Evolutionary conservation across 2,329 filamentous ascomycete species (phyloP).

Genomic region (Bimuria novae-zelandiae): DNA sequence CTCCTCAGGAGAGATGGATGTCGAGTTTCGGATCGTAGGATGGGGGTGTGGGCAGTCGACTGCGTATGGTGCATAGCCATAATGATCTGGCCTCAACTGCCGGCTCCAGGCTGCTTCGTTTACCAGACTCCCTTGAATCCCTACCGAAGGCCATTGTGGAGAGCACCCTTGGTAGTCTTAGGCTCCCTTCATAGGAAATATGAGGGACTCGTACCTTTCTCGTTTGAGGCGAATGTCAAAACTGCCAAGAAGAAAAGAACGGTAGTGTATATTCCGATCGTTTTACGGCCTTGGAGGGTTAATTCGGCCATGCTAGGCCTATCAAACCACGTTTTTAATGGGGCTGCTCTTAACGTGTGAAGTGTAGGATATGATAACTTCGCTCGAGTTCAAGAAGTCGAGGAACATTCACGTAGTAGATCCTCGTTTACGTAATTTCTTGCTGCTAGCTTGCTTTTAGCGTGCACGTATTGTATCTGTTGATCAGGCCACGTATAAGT

Average conservation of each 20-base stretch:
- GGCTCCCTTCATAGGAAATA: background rate
- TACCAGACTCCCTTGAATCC: background rate
- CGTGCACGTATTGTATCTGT: too few relatives aligned
- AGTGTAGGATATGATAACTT: too few relatives aligned
- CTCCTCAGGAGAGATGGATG: conserved; percentile 67
- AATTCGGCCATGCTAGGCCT: background rate
- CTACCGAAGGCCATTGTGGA: background rate
- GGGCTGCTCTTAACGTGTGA: background rate
- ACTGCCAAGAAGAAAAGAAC: background rate
- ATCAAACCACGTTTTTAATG: background rate
- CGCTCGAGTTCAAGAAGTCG: too few relatives aligned
- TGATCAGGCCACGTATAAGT: too few relatives aligned
- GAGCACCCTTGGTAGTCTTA: background rate
- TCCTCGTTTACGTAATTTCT: too few relatives aligned
- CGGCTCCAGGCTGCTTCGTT: background rate
- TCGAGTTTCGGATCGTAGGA: conserved; percentile 71
- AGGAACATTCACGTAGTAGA: too few relatives aligned
- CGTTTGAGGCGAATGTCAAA: background rate
- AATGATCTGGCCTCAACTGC: conserved; percentile 37
- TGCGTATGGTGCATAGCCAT: conserved; percentile 69
- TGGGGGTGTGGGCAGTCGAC: conserved; percentile 68
- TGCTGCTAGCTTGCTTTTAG: too few relatives aligned
- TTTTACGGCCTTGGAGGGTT: background rate
- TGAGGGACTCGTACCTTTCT: background rate
- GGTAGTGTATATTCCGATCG: background rate